These are phyloP conservation scores for Wickerhamomyces chaumierensis DNA, from an alignment of 805 yeast species.

Conservation along the genomic window DNA sequence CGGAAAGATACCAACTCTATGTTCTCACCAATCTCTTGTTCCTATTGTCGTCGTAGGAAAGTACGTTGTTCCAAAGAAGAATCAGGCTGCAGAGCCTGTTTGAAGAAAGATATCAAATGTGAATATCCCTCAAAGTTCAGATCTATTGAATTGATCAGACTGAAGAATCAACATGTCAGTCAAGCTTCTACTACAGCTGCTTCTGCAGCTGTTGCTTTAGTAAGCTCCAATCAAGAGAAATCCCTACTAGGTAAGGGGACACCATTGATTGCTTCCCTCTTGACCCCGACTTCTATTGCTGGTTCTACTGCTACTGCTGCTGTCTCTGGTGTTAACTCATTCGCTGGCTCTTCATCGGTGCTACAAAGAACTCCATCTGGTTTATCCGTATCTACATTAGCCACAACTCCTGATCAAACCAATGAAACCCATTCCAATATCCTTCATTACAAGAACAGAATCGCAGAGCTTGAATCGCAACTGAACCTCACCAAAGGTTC, in stretches of 20 bases:
- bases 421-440: too few relatives aligned
- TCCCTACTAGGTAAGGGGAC: too few relatives aligned
- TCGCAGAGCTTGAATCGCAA: conserved; percentile 13
- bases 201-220: too few relatives aligned
- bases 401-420: not conserved
- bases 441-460: conserved; percentile 3
- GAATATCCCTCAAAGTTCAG: conserved; percentile 15
- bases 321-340: too few relatives aligned
- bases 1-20: conserved; percentile 1
- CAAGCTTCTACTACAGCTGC: not conserved
- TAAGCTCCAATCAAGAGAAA: too few relatives aligned
- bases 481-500: conserved; percentile 11
- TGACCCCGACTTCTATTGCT: too few relatives aligned
- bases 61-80: conserved; percentile 13
- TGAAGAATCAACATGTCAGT: not conserved
- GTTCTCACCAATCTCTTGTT: conserved; percentile 16
- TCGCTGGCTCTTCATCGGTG: too few relatives aligned
- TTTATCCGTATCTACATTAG: too few relatives aligned
- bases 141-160: conserved; percentile 12
- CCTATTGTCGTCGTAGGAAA: conserved; percentile 18
- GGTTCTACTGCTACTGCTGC: too few relatives aligned
- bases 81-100: conserved; percentile 12
- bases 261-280: too few relatives aligned
- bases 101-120: conserved; percentile 7
- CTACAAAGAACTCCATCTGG: too few relatives aligned